phyloP scores from a whole-genome alignment of 2,329 filamentous ascomycete species.

The Phialophora verrucosa region DNA sequence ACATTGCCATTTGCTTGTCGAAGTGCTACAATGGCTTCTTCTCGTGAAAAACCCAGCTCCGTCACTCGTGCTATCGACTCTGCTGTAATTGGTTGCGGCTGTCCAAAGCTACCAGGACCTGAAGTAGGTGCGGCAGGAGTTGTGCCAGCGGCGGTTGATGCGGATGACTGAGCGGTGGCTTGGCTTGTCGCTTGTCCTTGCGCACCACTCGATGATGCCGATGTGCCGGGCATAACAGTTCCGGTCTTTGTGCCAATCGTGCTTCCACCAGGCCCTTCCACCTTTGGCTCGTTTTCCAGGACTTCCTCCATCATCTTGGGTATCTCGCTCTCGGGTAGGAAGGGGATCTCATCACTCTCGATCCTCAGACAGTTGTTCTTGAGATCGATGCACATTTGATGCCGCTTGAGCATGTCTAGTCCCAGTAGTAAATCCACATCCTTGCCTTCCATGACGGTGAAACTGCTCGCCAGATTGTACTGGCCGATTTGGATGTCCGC shows the following conservation, averaged over 20 bases:
- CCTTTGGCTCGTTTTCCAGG: slow-evolving; percentile 77
- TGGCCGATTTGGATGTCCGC: slow-evolving; percentile 92
- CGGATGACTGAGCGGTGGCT: slow-evolving; percentile 30
- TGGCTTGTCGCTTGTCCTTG: slow-evolving; percentile 24
- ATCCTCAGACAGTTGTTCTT: slow-evolving; percentile 84
- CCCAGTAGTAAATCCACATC: slow-evolving; percentile 91
- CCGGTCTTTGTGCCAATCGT: slow-evolving; percentile 84
- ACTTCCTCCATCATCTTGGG: slow-evolving; percentile 77
- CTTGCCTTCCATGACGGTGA: slow-evolving; percentile 99
- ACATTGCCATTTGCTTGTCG: slow-evolving; percentile 84
- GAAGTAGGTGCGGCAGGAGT: slow-evolving; percentile 32
- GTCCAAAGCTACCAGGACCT: slow-evolving; percentile 33
- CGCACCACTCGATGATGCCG: slow-evolving; percentile 9
- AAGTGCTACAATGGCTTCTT: slow-evolving; percentile 78
- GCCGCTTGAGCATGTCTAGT: slow-evolving; percentile 94
- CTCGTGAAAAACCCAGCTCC: slow-evolving; percentile 75
- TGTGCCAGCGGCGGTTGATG: slow-evolving; percentile 31
- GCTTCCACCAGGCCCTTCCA: slow-evolving; percentile 85
- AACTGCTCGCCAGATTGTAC: slow-evolving; percentile 87
- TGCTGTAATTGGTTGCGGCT: slow-evolving; percentile 55
- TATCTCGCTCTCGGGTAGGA: slow-evolving; percentile 90
- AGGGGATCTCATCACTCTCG: slow-evolving; percentile 83
- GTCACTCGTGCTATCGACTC: slow-evolving; percentile 77
- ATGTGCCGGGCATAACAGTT: slow-evolving; percentile 52
- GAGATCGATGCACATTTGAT: slow-evolving; percentile 91